Conservation (phyloP, 73 alveolate genomes). For the Tetrahymena thermophila region DNA sequence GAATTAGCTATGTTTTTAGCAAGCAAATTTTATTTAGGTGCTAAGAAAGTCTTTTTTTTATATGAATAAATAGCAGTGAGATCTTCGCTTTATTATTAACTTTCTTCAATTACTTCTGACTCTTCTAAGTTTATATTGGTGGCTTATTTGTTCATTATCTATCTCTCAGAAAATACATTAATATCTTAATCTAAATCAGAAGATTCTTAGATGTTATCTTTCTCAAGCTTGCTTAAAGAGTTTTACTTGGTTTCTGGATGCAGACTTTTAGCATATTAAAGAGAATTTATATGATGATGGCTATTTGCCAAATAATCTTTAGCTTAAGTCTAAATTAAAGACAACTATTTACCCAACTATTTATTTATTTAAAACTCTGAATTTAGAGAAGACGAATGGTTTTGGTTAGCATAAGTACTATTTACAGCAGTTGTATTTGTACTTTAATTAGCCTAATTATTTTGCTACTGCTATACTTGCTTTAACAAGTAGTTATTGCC, state of each 20-base stretch:
- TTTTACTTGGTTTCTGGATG: background rate
- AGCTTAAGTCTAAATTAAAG: too few relatives aligned
- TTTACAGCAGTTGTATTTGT: background rate
- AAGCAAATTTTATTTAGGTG: background rate
- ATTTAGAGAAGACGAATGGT: background rate
- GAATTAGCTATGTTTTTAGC: background rate
- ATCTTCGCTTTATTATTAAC: background rate
- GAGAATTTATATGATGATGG: background rate
- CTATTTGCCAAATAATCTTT: too few relatives aligned
- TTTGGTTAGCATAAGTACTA: background rate
- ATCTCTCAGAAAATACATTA: background rate
- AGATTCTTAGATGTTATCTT: background rate
- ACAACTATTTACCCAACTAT: too few relatives aligned
- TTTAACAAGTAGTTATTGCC: background rate
- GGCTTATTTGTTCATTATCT: background rate
- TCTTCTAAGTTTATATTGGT: background rate
- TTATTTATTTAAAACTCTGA: background rate
- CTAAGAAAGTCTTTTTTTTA: background rate
- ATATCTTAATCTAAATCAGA: background rate
- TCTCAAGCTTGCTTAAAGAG: background rate
- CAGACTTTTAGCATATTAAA: background rate
- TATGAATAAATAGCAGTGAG: background rate
- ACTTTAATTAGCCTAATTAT: background rate
- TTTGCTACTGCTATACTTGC: background rate
- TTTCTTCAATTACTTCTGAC: background rate